Conservation (phyloP, 2,329 filamentous ascomycete genomes). For the Aureobasidium sp. region DNA sequence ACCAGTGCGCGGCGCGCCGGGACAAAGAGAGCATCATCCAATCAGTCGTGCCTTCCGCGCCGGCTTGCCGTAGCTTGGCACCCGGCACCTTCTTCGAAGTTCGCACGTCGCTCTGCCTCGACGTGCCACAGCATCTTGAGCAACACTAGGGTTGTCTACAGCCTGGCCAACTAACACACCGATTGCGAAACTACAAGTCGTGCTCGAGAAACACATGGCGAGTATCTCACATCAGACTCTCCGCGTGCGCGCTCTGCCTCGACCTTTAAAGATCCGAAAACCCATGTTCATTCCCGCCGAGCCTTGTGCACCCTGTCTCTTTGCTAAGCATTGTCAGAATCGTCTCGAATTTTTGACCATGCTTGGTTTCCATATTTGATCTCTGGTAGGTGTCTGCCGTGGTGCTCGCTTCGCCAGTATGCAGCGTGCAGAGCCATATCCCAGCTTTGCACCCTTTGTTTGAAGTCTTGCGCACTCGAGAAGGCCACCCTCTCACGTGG, state of each 20-base stretch:
- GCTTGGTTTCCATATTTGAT: neutral
- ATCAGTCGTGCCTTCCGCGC: neutral
- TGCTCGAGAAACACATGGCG: neutral
- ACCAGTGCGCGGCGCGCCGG: slow-evolving; percentile 6
- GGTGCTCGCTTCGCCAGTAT: neutral
- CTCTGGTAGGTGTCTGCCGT: neutral
- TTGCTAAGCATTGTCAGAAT: slow-evolving; percentile 6
- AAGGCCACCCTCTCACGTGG: neutral
- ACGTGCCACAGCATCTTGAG: slow-evolving; percentile 2
- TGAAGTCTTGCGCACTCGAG: neutral
- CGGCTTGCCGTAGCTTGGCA: slow-evolving; percentile 9
- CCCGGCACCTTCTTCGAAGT: slow-evolving; percentile 1
- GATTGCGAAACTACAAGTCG: neutral
- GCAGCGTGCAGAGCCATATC: neutral
- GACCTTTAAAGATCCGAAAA: neutral
- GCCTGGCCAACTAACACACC: neutral
- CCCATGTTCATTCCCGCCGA: neutral
- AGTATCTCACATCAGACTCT: slow-evolving; percentile 1
- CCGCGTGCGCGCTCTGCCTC: neutral
- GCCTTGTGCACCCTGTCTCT: neutral
- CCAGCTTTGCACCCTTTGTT: neutral
- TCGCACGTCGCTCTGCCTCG: slow-evolving; percentile 6
- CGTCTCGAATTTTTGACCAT: neutral
- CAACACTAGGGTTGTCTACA: neutral
- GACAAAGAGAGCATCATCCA: slow-evolving; percentile 3